These are phyloP conservation scores for Fusarium dimerum DNA, from an alignment of 2,329 filamentous ascomycete genomes.

Conservation along the genomic window DNA sequence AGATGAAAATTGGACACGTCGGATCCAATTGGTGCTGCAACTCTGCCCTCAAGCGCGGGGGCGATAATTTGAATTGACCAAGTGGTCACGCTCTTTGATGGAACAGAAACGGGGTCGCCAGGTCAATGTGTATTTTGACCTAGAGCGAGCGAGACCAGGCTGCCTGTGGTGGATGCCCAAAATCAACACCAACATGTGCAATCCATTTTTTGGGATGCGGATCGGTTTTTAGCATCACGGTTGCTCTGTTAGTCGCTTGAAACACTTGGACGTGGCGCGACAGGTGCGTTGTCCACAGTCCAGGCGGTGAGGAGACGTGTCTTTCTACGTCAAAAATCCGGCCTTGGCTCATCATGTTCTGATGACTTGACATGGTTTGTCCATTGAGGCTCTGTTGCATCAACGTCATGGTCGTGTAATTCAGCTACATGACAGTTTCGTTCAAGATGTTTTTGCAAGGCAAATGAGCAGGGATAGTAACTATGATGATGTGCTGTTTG, in stretches of 20 bases:
- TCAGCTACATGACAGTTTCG: too few species aligned
- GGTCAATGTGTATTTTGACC: not conserved
- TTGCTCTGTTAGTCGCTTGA: conserved; percentile 7
- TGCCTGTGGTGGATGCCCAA: not conserved
- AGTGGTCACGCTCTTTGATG: not conserved
- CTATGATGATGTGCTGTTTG: too few species aligned
- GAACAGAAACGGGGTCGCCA: not conserved
- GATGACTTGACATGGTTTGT: not conserved
- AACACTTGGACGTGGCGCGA: conserved; percentile 16
- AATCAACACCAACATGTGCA: conserved; percentile 3
- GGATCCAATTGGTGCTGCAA: not conserved
- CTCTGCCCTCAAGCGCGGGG: not conserved
- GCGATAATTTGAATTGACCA: not conserved
- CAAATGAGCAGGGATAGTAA: too few species aligned
- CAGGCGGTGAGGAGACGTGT: conserved; percentile 15
- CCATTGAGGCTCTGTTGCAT: too few species aligned
- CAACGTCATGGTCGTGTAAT: too few species aligned
- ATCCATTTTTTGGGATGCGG: conserved; percentile 12
- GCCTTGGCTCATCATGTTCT: not conserved
- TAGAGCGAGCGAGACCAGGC: not conserved
- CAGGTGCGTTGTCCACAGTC: conserved; percentile 7
- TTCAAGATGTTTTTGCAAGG: too few species aligned
- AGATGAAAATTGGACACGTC: not conserved
- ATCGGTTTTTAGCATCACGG: not conserved
- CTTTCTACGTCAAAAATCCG: not conserved